Percentiles rank a stretch among this genome's conserved stretches.
Conservation (phyloP, 768 basidiomycete genomes). For the Kwoniella botswanensis region DNA sequence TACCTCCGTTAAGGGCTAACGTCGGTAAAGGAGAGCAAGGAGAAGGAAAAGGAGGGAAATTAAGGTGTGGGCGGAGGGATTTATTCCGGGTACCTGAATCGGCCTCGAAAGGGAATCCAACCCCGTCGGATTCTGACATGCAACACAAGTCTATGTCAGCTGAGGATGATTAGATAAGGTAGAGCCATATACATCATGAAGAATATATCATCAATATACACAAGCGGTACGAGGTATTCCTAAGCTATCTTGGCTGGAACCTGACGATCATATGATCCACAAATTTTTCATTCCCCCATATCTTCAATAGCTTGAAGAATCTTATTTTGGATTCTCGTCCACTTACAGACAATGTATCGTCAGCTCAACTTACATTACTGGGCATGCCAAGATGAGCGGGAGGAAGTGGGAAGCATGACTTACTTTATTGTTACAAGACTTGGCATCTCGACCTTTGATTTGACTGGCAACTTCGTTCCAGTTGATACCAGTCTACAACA, state of each 20-base stretch:
- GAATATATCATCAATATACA: not conserved
- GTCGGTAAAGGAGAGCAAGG: not conserved
- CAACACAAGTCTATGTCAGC: too few species aligned
- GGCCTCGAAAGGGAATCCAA: not conserved
- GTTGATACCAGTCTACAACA: slow-evolving; percentile 29
- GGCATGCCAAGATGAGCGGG: not conserved
- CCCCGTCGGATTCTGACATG: too few species aligned
- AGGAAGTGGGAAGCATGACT: not conserved
- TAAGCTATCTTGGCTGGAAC: too few species aligned
- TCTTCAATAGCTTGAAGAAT: slow-evolving; percentile 30
- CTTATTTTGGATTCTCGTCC: slow-evolving; percentile 37
- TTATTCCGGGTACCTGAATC: slow-evolving; percentile 7
- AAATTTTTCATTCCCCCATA: slow-evolving; percentile 27
- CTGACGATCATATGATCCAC: not conserved
- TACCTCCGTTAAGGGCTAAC: not conserved
- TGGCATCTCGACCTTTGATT: slow-evolving; percentile 33
- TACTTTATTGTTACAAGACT: slow-evolving; percentile 40
- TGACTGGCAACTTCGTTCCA: slow-evolving; percentile 36
- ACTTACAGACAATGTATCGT: slow-evolving; percentile 11
- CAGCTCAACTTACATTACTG: not conserved
- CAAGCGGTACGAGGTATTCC: too few species aligned
- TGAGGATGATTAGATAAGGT: too few species aligned
- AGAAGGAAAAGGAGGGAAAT: not conserved
- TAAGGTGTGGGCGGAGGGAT: not conserved
- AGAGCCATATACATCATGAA: not conserved